Evolutionary conservation across 2,329 filamentous ascomycete genomes (phyloP).

Genomic region (Diaporthe sp.): DNA sequence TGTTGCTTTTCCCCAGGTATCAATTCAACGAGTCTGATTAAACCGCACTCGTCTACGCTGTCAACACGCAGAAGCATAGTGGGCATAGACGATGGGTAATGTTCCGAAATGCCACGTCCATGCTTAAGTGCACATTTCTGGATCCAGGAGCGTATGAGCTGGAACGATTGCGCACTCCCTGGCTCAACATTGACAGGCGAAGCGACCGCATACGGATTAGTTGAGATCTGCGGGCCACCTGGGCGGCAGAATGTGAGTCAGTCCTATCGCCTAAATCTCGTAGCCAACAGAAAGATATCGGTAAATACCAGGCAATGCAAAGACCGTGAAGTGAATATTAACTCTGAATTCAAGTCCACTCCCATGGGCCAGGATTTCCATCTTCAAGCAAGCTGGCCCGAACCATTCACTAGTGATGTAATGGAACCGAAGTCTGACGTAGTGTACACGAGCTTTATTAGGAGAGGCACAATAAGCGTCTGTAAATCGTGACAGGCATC

Average conservation of each 20-base stretch:
- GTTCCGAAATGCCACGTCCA: neutral
- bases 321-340: neutral
- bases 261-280: neutral
- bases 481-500: too few species aligned
- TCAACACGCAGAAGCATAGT: neutral
- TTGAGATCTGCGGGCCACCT: neutral
- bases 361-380: neutral
- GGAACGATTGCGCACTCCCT: neutral
- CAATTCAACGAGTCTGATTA: neutral
- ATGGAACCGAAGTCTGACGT: neutral
- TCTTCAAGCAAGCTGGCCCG: too few species aligned
- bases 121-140: neutral
- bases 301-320: neutral
- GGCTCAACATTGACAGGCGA: neutral
- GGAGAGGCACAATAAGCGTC: too few species aligned
- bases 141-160: neutral
- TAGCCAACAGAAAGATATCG: neutral
- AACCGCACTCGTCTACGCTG: accelerated
- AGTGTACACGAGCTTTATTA: neutral
- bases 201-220: neutral
- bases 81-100: neutral
- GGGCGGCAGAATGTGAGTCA: neutral
- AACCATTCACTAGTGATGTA: too few species aligned
- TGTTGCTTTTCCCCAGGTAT: neutral
- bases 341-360: neutral